Base-by-base conservation (phyloP, 257 asterid genomes). In the Salvia miltiorrhiza region DNA sequence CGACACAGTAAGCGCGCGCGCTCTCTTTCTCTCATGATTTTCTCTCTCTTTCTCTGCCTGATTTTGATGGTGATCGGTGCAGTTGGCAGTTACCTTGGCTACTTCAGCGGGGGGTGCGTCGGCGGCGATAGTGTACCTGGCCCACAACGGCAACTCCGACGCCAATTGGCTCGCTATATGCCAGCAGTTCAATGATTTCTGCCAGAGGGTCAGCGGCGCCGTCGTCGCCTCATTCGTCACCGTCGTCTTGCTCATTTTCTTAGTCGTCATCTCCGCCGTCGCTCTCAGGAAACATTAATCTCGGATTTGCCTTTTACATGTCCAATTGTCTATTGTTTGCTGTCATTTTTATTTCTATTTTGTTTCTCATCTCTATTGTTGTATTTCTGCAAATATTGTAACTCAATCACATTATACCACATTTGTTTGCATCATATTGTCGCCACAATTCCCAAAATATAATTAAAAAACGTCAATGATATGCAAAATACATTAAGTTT, bases 141-240 rank as follows among this genome's bases (percentile, higher is more conserved):
- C 95, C 17, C 96, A 91, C 82, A 71, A 76, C 4, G 93, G 97
- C 17, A 91, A 87, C 70, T 62, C 87, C 12, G 73, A 64, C 56
- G 96, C 96, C 1, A 91, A 91, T 26, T 91, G 97, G 97, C 81
- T 88, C 37, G 88, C 97, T 4, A 87, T 89, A 2, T 91, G 97
- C 75, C 89, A 85, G 9, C 96, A 91, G 73, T 89, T 82, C 69
- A 68, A 8, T 30, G 97, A 84, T 76, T 91, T 91, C 74, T 91
- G 97, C 73, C 81, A 79, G 69, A 73, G 73, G 76, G 61, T 53
- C n/a, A 89, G 97, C 17, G 88, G 88, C n/a, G 85, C 96, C 0
- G 96, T 89, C 72, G 96, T 88, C 55, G 92, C 84, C 5, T 77
- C 88, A 1, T 83, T 88, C 56, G 5, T 80, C 8, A 53, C 88